Conservation (phyloP, 352 stramenopile species). For the Pythium plurisporium region DNA sequence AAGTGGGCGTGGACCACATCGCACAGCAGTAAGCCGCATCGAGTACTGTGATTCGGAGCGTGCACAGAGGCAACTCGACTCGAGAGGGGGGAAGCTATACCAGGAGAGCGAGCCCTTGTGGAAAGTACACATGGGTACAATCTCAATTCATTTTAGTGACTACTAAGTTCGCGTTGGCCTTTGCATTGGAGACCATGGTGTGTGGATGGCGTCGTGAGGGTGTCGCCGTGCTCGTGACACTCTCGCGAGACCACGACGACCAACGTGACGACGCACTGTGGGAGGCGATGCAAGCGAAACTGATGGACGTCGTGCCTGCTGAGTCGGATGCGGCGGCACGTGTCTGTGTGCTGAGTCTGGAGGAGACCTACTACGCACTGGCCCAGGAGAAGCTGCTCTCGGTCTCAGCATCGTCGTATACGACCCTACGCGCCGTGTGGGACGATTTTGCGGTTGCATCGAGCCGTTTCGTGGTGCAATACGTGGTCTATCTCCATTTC, state of each 20-base stretch:
- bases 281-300: neutral
- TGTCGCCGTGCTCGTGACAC: slow-evolving; percentile 11
- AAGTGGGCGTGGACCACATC: slow-evolving; percentile 16
- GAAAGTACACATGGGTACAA: neutral
- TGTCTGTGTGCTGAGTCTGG: slow-evolving; percentile 32
- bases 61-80: too few relatives aligned
- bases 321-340: slow-evolving; percentile 2
- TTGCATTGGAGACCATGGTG: neutral
- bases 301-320: neutral
- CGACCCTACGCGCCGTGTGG: slow-evolving; percentile 28
- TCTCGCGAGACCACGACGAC: neutral
- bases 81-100: too few relatives aligned
- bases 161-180: slow-evolving; percentile 8
- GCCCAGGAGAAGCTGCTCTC: slow-evolving; percentile 27
- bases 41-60: too few relatives aligned
- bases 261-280: slow-evolving; percentile 5
- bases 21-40: neutral
- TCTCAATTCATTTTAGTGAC: slow-evolving; percentile 5
- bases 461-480: slow-evolving; percentile 36
- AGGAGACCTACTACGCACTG: slow-evolving; percentile 46
- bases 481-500: slow-evolving; percentile 58
- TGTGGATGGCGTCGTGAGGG: slow-evolving; percentile 21
- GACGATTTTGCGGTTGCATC: slow-evolving; percentile 24
- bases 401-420: neutral
- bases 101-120: neutral